Conservation (phyloP, 176 grass and related monocot genomes). For the Tuctoria greenei region DNA sequence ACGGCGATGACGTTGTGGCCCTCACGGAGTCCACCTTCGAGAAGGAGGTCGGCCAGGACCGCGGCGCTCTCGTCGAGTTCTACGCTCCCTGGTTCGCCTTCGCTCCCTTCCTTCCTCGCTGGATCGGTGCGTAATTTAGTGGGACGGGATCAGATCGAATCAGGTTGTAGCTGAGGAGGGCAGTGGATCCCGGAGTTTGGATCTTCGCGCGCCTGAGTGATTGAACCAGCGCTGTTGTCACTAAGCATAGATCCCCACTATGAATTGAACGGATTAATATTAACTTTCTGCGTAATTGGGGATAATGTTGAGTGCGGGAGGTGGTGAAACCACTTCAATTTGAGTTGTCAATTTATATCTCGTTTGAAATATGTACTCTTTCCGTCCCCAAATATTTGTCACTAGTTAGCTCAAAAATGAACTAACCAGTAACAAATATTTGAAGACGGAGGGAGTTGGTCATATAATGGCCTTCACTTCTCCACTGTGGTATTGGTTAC, state of each 20-base stretch:
- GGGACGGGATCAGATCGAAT: constrained; percentile 29
- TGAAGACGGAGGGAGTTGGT: too few species aligned
- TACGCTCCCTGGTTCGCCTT: constrained; percentile 64
- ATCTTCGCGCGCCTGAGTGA: neutral
- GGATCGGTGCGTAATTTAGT: neutral
- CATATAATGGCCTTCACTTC: neutral
- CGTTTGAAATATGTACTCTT: too few species aligned
- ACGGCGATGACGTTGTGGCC: constrained; percentile 56
- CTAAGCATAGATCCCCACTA: neutral
- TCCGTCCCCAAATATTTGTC: too few species aligned
- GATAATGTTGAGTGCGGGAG: neutral
- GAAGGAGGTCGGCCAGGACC: constrained; percentile 79
- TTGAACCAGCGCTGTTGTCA: neutral
- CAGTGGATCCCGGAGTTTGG: constrained; percentile 10
- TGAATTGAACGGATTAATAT: neutral
- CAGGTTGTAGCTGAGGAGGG: neutral
- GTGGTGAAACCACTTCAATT: neutral
- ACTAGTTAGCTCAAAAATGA: too few species aligned
- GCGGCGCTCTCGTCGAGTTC: constrained; percentile 72
- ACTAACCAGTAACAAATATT: too few species aligned
- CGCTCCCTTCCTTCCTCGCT: neutral
- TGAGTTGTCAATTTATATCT: too few species aligned
- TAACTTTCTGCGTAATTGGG: neutral
- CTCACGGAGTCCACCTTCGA: constrained; percentile 70
- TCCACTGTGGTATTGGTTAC: neutral